Percentiles rank a stretch among this genome's conserved stretches.
Evolutionary conservation across 768 basidiomycete species (phyloP).

Genomic region (Suillus discolor): DNA sequence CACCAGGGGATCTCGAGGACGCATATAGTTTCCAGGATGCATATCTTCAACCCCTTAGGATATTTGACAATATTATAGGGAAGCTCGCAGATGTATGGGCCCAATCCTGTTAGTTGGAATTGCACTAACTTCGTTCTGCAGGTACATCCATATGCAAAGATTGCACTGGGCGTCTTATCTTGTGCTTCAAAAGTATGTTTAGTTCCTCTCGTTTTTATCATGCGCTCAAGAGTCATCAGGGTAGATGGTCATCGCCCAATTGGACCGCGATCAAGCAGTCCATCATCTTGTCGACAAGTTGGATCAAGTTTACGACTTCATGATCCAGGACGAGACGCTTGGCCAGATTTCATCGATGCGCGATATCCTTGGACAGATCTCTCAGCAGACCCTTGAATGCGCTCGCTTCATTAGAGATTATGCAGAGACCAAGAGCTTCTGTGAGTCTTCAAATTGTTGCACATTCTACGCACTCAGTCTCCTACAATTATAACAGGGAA

Average conservation of each 20-base stretch:
- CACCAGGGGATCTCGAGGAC: too few relatives aligned
- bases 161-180: not conserved
- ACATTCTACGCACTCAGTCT: not conserved
- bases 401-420: conserved; percentile 13
- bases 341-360: not conserved
- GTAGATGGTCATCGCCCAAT: conserved; percentile 5
- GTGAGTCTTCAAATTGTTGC: not conserved
- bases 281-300: conserved; percentile 8
- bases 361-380: conserved; percentile 1
- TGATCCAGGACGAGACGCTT: conserved; percentile 1
- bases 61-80: not conserved
- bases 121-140: not conserved
- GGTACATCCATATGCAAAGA: conserved; percentile 11
- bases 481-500: too few relatives aligned
- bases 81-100: not conserved
- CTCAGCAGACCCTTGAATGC: conserved; percentile 10
- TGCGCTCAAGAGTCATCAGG: too few relatives aligned
- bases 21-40: too few relatives aligned
- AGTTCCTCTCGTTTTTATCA: not conserved
- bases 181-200: not conserved
- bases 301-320: conserved; percentile 4
- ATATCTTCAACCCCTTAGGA: not conserved
- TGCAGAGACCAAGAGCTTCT: conserved; percentile 8
- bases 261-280: not conserved
- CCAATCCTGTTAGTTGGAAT: not conserved